These are phyloP conservation scores for Jacaranda mimosifolia DNA, from an alignment of 257 asterid species.

Conservation along the genomic window DNA sequence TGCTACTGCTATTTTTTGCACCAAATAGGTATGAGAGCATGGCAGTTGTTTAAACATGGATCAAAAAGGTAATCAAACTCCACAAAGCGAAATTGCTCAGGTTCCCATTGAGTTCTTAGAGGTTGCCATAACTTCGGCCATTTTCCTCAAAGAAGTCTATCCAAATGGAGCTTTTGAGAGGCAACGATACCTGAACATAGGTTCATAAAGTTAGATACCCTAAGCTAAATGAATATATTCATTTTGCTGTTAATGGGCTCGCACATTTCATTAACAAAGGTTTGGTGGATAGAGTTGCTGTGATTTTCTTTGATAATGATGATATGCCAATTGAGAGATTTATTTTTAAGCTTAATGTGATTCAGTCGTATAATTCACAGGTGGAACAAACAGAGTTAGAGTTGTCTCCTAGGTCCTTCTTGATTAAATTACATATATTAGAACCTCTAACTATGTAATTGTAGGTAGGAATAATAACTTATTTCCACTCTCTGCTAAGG, in stretches of 20 bases:
- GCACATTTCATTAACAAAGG: conserved; percentile 81
- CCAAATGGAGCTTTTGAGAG: conserved; percentile 93
- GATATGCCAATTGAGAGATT: conserved; percentile 79
- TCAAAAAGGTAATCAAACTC: conserved; percentile 56
- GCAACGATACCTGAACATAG: conserved; percentile 84
- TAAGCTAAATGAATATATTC: conserved; percentile 72
- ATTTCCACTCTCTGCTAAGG: conserved; percentile 67
- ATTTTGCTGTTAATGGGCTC: conserved; percentile 74
- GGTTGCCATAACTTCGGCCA: conserved; percentile 80
- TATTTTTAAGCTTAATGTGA: conserved; percentile 78
- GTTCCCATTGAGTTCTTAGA: conserved; percentile 81
- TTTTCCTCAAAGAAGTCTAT: conserved; percentile 85
- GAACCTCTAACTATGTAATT: conserved; percentile 76
- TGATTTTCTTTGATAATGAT: conserved; percentile 63
- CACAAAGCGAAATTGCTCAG: conserved; percentile 71
- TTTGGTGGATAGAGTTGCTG: conserved; percentile 88
- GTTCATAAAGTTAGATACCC: conserved; percentile 87
- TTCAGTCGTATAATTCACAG: conserved; percentile 62
- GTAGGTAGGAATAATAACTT: conserved; percentile 92
- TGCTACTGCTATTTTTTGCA: conserved; percentile 3
- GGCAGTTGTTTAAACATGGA: conserved; percentile 44
- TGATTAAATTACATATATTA: conserved; percentile 79
- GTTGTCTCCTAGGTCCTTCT: conserved; percentile 82
- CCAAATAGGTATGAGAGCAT: background rate
- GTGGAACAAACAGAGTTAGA: conserved; percentile 76